Percentiles rank a stretch among this genome's conserved stretches.
Evolutionary conservation across 1,284 basidiomycete genomes (phyloP).

Genomic region (Heliocybe sulcata): DNA sequence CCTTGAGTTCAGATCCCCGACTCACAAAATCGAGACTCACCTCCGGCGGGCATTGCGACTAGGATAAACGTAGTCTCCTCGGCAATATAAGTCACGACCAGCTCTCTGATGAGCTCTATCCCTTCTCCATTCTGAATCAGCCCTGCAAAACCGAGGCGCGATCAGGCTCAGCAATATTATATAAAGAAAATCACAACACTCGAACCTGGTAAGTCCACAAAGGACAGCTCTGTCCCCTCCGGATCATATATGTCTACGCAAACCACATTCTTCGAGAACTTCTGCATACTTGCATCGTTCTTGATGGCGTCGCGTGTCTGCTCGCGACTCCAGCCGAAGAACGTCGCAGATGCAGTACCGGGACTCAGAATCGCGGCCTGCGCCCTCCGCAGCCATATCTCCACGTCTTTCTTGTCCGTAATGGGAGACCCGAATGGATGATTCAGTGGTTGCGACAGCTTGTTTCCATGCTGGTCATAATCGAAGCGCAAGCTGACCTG

Average conservation of each 20-base stretch:
- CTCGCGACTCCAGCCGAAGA: constrained; percentile 12
- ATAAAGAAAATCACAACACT: background rate
- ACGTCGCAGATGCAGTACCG: constrained; percentile 5
- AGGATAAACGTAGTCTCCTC: constrained; percentile 46
- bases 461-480: constrained; percentile 9
- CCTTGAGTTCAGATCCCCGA: too few species aligned
- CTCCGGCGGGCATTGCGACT: constrained; percentile 54
- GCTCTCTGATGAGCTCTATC: constrained; percentile 36
- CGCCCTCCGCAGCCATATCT: constrained; percentile 21
- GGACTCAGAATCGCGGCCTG: constrained; percentile 23
- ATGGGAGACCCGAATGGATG: constrained; percentile 16
- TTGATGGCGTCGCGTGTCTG: constrained; percentile 11
- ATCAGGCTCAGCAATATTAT: too few species aligned
- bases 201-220: constrained; percentile 46
- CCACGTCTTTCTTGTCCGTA: constrained; percentile 15
- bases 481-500: constrained; percentile 24
- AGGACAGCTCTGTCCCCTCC: constrained; percentile 37
- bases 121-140: constrained; percentile 43
- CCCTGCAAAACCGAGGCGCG: constrained; percentile 25
- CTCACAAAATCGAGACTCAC: constrained; percentile 25
- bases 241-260: constrained; percentile 25
- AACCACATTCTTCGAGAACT: constrained; percentile 20
- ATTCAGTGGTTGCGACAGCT: background rate
- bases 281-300: constrained; percentile 8
- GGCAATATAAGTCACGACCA: constrained; percentile 38